phyloP scores from a whole-genome alignment of 1,139 yeast genomes.

The Yamadazyma triangularis region DNA sequence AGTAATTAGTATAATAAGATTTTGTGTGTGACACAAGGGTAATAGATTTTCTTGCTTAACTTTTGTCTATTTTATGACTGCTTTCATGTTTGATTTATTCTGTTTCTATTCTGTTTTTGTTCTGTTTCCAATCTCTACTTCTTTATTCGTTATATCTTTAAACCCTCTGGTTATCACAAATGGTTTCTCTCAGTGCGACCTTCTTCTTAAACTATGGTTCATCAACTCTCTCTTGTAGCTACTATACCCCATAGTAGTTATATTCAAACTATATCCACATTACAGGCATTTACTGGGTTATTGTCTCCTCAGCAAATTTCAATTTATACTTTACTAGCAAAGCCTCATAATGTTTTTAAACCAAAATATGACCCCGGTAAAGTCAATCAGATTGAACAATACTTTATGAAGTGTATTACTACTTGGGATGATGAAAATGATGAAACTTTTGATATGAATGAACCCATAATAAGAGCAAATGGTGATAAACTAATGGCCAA shows the following conservation, averaged over 20 bases:
- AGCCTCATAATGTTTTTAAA: conserved; percentile 39
- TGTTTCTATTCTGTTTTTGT: too few relatives aligned
- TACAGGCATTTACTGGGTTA: conserved; percentile 43
- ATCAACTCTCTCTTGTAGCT: conserved; percentile 39
- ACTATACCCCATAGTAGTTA: conserved; percentile 39
- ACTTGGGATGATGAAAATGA: conserved; percentile 34
- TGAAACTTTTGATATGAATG: conserved; percentile 11
- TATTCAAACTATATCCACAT: conserved; percentile 40
- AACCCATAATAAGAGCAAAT: conserved; percentile 12
- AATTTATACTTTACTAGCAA: conserved; percentile 40
- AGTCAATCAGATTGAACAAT: conserved; percentile 47
- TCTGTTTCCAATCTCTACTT: too few relatives aligned
- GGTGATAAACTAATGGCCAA: conserved; percentile 17
- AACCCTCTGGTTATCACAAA: too few relatives aligned
- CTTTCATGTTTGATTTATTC: too few relatives aligned
- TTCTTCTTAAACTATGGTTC: conserved; percentile 26
- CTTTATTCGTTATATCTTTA: too few relatives aligned
- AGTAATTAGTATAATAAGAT: too few relatives aligned
- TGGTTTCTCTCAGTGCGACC: background rate
- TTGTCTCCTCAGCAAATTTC: conserved; percentile 36
- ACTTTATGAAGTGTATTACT: conserved; percentile 42
- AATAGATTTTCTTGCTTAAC: too few relatives aligned
- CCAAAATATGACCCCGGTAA: conserved; percentile 49
- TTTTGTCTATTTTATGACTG: too few relatives aligned
- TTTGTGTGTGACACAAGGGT: too few relatives aligned